Percentiles rank a stretch among this genome's conserved stretches.
Evolutionary conservation across 257 asterid species (phyloP).

Genomic region (Solanum paucissectum): DNA sequence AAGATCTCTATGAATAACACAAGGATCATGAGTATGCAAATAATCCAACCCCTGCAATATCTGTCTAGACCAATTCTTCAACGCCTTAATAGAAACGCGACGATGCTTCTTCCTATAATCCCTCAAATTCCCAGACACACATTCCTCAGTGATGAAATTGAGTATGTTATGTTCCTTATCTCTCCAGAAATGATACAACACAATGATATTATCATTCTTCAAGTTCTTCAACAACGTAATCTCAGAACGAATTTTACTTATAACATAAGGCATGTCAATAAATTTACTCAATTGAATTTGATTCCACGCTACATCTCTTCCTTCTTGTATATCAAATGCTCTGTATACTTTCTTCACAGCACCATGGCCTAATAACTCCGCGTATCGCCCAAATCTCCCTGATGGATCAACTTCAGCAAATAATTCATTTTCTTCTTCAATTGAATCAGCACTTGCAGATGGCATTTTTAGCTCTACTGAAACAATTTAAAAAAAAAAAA

Average conservation of each 20-base stretch:
- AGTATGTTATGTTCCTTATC: background rate
- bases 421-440: background rate
- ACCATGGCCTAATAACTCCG: slow-evolving; percentile 2
- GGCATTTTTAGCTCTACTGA: background rate
- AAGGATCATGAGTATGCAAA: slow-evolving; percentile 23
- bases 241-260: background rate
- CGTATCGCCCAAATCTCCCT: slow-evolving; percentile 4
- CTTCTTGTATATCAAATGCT: slow-evolving; percentile 6
- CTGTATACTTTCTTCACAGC: slow-evolving; percentile 7
- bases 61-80: slow-evolving; percentile 21
- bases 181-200: slow-evolving; percentile 5
- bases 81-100: slow-evolving; percentile 12
- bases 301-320: slow-evolving; percentile 13
- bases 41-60: slow-evolving; percentile 18
- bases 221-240: background rate
- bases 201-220: slow-evolving; percentile 7
- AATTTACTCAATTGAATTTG: slow-evolving; percentile 4
- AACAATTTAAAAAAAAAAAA: background rate
- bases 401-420: slow-evolving; percentile 12
- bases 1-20: slow-evolving; percentile 20
- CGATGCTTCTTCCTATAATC: slow-evolving; percentile 27
- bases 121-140: slow-evolving; percentile 14
- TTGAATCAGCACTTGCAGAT: background rate
- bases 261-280: background rate
- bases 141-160: slow-evolving; percentile 22